phyloP scores from a whole-genome alignment of 2,329 filamentous ascomycete species.

The Phialophora chinensis region DNA sequence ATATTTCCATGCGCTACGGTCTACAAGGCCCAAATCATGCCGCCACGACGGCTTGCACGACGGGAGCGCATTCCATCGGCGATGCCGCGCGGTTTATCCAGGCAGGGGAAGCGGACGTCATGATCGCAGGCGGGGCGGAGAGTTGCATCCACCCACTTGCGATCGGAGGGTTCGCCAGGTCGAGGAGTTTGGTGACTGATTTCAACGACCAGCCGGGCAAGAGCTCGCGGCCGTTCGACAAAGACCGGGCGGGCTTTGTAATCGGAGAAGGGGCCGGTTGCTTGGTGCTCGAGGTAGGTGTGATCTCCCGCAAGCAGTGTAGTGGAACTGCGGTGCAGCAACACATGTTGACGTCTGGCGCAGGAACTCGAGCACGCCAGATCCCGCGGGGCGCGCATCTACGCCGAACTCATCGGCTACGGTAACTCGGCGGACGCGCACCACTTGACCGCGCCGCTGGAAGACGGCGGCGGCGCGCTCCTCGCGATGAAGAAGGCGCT shows the following conservation, averaged over 20 bases:
- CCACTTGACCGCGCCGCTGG: slow-evolving; percentile 89
- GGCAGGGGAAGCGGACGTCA: slow-evolving; percentile 90
- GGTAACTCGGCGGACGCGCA: slow-evolving; percentile 88
- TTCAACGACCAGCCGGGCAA: slow-evolving; percentile 74
- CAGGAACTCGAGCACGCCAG: slow-evolving; percentile 85
- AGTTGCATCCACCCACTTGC: slow-evolving; percentile 95
- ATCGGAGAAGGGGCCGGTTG: slow-evolving; percentile 91
- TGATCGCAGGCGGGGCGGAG: slow-evolving; percentile 94
- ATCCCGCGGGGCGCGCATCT: slow-evolving; percentile 76
- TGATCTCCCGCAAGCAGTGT: not conserved
- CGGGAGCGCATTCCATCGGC: slow-evolving; percentile 90
- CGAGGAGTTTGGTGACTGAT: slow-evolving; percentile 80
- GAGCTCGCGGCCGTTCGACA: slow-evolving; percentile 88
- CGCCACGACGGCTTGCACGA: slow-evolving; percentile 93
- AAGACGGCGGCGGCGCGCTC: slow-evolving; percentile 80
- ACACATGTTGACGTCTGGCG: not conserved
- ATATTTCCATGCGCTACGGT: slow-evolving; percentile 90
- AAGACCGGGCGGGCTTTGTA: slow-evolving; percentile 80
- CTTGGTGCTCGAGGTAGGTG: slow-evolving; percentile 73
- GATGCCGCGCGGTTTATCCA: slow-evolving; percentile 92
- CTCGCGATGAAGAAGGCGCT: slow-evolving; percentile 86
- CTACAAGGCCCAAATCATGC: slow-evolving; percentile 84
- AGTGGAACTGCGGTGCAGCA: not conserved
- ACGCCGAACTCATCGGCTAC: slow-evolving; percentile 88
- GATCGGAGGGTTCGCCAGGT: slow-evolving; percentile 87